A percentile compares a stretch with the other conserved stretches of the same genome.
phyloP scores from a whole-genome alignment of 2,329 filamentous ascomycete genomes.

The Arthrobotrys iridis region DNA sequence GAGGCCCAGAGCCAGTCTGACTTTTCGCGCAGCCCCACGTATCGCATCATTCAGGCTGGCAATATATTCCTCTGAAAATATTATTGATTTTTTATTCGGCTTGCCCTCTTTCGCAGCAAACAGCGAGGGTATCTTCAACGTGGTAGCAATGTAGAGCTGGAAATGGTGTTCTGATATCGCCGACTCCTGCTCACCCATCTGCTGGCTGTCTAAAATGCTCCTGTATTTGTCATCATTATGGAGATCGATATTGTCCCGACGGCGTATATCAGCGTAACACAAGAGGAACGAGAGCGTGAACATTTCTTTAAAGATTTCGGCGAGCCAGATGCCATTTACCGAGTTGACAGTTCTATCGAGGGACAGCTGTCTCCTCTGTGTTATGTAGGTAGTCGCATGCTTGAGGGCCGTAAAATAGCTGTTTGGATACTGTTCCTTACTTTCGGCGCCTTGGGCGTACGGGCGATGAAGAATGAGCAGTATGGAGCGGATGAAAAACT shows the following conservation, averaged over 20 bases:
- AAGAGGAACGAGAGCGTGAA: slow-evolving; percentile 42
- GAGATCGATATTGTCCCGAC: slow-evolving; percentile 42
- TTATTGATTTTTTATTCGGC: background rate
- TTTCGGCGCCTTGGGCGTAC: slow-evolving; percentile 42
- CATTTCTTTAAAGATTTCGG: slow-evolving; percentile 50
- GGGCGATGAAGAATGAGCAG: slow-evolving; percentile 42
- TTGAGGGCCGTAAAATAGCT: slow-evolving; percentile 41
- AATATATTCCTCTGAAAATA: slow-evolving; percentile 38
- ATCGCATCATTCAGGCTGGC: slow-evolving; percentile 34
- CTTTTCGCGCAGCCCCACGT: slow-evolving; percentile 17
- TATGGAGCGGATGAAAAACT: slow-evolving; percentile 45
- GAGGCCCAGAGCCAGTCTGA: slow-evolving; percentile 26
- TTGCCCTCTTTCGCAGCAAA: slow-evolving; percentile 23
- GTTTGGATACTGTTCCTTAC: slow-evolving; percentile 50
- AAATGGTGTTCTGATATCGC: slow-evolving; percentile 51
- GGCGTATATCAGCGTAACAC: slow-evolving; percentile 43
- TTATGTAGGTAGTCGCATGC: slow-evolving; percentile 26
- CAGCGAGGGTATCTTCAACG: slow-evolving; percentile 48
- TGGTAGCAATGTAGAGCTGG: slow-evolving; percentile 43
- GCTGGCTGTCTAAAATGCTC: slow-evolving; percentile 27
- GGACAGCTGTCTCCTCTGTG: slow-evolving; percentile 29
- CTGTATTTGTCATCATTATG: slow-evolving; percentile 46
- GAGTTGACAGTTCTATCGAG: slow-evolving; percentile 38
- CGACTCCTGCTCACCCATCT: slow-evolving; percentile 41
- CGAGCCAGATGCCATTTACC: slow-evolving; percentile 43